Percentiles rank a stretch among this genome's conserved stretches.
phyloP scores from a whole-genome alignment of 192 early-diverging fungal genomes.

The Fimicolochytrium jonesii region DNA sequence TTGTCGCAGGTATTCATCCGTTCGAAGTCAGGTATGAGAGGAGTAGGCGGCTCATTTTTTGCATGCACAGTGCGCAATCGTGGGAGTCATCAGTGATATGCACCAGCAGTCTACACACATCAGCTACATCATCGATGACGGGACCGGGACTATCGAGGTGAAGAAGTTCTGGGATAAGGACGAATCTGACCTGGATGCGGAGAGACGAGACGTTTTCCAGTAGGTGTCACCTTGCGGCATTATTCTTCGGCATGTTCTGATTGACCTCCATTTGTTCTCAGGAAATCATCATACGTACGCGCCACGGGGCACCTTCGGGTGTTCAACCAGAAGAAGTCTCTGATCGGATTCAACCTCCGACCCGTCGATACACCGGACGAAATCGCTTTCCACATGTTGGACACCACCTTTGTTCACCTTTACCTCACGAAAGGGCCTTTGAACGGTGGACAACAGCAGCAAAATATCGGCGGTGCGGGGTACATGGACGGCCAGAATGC shows the following conservation, averaged over 20 bases:
- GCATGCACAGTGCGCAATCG: no score
- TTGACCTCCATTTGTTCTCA: no score
- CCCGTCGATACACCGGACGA: constrained; percentile 71
- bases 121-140: constrained; percentile 76
- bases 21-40: no score
- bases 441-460: no score
- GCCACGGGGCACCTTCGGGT: constrained; percentile 65
- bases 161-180: constrained; percentile 55
- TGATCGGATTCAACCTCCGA: constrained; percentile 56
- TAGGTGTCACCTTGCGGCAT: no score
- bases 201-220: background rate
- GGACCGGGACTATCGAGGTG: constrained; percentile 71
- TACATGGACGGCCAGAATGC: no score
- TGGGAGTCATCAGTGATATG: constrained; percentile 63
- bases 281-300: constrained; percentile 73
- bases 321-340: constrained; percentile 52
- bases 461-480: no score
- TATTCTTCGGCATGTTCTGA: no score
- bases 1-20: constrained; percentile 66
- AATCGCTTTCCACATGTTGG: constrained; percentile 70
- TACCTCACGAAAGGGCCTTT: constrained; percentile 43
- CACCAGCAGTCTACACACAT: constrained; percentile 52
- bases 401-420: constrained; percentile 63
- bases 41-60: no score
- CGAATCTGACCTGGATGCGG: constrained; percentile 22